Evolutionary conservation across 2,329 filamentous ascomycete species (phyloP).

Genomic region (Sporothrix globosa): DNA sequence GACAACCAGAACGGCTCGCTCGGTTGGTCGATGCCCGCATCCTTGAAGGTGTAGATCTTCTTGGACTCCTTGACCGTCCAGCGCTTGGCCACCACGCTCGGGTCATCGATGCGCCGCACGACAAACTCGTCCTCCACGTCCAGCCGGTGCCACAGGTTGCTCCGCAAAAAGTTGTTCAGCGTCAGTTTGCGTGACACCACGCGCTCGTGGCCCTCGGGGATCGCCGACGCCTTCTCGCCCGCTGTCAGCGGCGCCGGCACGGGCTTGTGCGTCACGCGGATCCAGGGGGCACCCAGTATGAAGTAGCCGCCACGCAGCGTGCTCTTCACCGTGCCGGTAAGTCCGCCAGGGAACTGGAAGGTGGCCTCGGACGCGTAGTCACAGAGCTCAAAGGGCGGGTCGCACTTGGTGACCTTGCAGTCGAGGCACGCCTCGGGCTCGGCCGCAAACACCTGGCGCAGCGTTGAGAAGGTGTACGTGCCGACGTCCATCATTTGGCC

Average conservation of each 20-base stretch:
- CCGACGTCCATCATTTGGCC: conserved; percentile 46
- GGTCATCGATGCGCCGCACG: conserved; percentile 39
- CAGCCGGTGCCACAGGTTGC: conserved; percentile 44
- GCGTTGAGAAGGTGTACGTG: conserved; percentile 43
- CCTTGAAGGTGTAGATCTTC: conserved; percentile 45
- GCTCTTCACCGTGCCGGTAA: conserved; percentile 41
- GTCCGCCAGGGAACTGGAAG: conserved; percentile 49
- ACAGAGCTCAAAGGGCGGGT: conserved; percentile 42
- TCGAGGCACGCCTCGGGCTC: conserved; percentile 47
- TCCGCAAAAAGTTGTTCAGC: conserved; percentile 41
- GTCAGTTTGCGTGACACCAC: conserved; percentile 39
- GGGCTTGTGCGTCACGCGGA: conserved; percentile 27
- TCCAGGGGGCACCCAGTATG: neutral
- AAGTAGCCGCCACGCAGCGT: conserved; percentile 27
- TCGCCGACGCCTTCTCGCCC: neutral
- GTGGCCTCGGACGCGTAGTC: conserved; percentile 44
- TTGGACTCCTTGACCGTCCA: conserved; percentile 37
- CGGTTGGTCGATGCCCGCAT: conserved; percentile 41
- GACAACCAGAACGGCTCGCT: conserved; percentile 49
- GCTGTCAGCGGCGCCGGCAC: conserved; percentile 14
- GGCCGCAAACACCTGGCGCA: conserved; percentile 47
- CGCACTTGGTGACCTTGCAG: conserved; percentile 41
- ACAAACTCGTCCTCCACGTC: conserved; percentile 45
- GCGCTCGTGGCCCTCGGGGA: conserved; percentile 30
- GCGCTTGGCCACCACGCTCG: conserved; percentile 34